Conservation (phyloP, 805 yeast genomes). For the Wickerhamomyces kurtzmanii region DNA sequence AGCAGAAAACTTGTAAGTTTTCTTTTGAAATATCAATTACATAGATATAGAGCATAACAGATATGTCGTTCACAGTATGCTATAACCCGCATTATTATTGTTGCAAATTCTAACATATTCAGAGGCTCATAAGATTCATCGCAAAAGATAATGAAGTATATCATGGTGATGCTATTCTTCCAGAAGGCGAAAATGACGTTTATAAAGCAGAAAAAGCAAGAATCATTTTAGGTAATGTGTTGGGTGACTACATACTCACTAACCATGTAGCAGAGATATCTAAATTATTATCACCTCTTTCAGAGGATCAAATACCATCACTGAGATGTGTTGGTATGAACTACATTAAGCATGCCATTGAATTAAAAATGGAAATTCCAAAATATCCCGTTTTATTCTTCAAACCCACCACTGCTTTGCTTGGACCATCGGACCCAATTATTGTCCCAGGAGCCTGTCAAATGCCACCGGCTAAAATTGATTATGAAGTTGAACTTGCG, state of each 20-base stretch:
- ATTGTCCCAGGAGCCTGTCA: constrained; percentile 30
- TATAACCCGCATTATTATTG: no score
- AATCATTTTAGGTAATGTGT: constrained; percentile 36
- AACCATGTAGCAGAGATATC: constrained; percentile 21
- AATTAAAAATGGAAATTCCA: constrained; percentile 31
- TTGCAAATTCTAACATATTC: neutral
- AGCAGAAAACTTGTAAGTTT: no score
- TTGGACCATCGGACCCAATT: constrained; percentile 32
- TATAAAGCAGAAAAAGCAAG: constrained; percentile 28
- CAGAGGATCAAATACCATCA: constrained; percentile 23
- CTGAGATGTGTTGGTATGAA: constrained; percentile 43
- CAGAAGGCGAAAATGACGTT: constrained; percentile 23
- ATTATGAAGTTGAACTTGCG: constrained; percentile 46
- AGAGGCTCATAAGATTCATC: constrained; percentile 32
- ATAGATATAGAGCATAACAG: no score
- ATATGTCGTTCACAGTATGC: no score
- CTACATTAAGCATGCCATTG: constrained; percentile 31
- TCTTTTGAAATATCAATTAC: no score
- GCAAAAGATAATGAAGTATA: constrained; percentile 31
- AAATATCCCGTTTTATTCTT: constrained; percentile 38
- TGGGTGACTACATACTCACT: constrained; percentile 27
- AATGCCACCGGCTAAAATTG: constrained; percentile 24
- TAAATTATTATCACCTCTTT: constrained; percentile 30
- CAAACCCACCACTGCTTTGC: constrained; percentile 37
- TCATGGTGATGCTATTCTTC: constrained; percentile 38